phyloP scores from a whole-genome alignment of 2,329 filamentous ascomycete genomes.

The Nemania bipapillata region DNA sequence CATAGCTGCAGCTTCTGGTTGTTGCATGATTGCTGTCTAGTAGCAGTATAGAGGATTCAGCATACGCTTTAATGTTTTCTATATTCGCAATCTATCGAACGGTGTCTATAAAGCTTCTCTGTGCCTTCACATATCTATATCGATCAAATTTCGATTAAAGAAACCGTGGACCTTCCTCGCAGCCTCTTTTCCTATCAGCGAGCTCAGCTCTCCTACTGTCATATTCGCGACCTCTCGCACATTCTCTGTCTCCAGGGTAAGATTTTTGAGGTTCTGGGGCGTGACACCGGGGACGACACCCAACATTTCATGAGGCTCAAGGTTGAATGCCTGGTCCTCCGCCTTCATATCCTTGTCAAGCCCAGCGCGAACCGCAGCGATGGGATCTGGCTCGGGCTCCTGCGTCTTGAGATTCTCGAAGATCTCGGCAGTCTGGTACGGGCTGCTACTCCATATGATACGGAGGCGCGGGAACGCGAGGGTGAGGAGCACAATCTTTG shows the following conservation, averaged over 20 bases:
- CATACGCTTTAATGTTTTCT: not conserved
- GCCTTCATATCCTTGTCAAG: conserved; percentile 72
- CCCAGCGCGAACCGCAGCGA: conserved; percentile 84
- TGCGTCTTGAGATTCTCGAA: conserved; percentile 93
- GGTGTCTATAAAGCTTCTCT: not conserved
- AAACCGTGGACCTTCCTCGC: conserved; percentile 82
- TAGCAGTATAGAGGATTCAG: too few relatives aligned
- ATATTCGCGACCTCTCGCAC: conserved; percentile 88
- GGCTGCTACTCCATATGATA: conserved; percentile 92
- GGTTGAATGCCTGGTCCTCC: conserved; percentile 79
- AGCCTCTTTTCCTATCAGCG: conserved; percentile 79
- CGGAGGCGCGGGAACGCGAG: conserved; percentile 89
- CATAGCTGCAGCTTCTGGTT: too few relatives aligned
- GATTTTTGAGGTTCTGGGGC: conserved; percentile 76
- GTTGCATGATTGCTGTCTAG: too few relatives aligned
- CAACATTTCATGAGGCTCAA: conserved; percentile 90
- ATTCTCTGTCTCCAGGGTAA: conserved; percentile 79
- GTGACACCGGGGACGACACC: conserved; percentile 84
- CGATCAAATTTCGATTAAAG: conserved; percentile 74
- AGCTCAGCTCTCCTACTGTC: conserved; percentile 75
- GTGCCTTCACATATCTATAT: conserved; percentile 55
- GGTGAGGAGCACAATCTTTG: conserved; percentile 90
- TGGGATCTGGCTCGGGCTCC: conserved; percentile 88
- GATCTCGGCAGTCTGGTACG: conserved; percentile 96
- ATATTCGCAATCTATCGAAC: not conserved